These are phyloP conservation scores for Apodospora peruviana DNA, from an alignment of 495 filamentous ascomycete genomes.

Conservation along the genomic window DNA sequence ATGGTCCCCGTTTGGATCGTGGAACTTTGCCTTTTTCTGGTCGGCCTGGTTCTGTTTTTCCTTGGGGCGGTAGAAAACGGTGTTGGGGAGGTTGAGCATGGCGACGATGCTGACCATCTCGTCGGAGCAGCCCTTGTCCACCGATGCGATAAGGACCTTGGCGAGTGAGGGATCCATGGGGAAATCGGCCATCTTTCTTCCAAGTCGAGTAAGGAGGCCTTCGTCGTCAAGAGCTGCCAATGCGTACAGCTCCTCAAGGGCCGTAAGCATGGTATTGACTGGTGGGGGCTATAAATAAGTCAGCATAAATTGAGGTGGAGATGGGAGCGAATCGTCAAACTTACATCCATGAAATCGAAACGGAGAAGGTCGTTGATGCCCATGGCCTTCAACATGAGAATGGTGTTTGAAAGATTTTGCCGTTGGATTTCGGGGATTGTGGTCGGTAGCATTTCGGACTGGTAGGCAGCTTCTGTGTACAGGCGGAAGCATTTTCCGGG, in stretches of 20 bases:
- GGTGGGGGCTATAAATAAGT: slow-evolving; percentile 54
- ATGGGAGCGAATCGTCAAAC: neutral
- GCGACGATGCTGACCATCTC: slow-evolving; percentile 93
- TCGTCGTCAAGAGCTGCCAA: slow-evolving; percentile 92
- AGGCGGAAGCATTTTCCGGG: slow-evolving; percentile 95
- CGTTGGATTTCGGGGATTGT: slow-evolving; percentile 96
- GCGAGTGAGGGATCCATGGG: slow-evolving; percentile 83
- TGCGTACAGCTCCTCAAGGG: slow-evolving; percentile 91
- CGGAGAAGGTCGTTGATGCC: slow-evolving; percentile 96
- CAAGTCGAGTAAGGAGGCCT: slow-evolving; percentile 85
- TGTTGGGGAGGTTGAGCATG: slow-evolving; percentile 79
- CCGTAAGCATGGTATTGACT: slow-evolving; percentile 95
- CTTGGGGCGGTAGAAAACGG: slow-evolving; percentile 93
- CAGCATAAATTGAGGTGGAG: neutral
- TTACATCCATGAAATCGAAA: slow-evolving; percentile 95
- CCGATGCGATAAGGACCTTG: slow-evolving; percentile 83
- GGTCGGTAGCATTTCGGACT: slow-evolving; percentile 95
- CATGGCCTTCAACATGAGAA: slow-evolving; percentile 99
- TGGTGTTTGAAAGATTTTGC: slow-evolving; percentile 89
- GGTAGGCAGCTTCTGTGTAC: slow-evolving; percentile 93
- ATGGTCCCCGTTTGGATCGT: slow-evolving; percentile 92
- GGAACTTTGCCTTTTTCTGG: slow-evolving; percentile 95
- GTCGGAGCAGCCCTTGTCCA: slow-evolving; percentile 83
- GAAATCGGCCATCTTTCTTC: slow-evolving; percentile 97
- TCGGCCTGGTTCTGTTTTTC: slow-evolving; percentile 95